Base-by-base conservation (phyloP, 2,329 filamentous ascomycete genomes). In the Hypoxylon sp. region DNA sequence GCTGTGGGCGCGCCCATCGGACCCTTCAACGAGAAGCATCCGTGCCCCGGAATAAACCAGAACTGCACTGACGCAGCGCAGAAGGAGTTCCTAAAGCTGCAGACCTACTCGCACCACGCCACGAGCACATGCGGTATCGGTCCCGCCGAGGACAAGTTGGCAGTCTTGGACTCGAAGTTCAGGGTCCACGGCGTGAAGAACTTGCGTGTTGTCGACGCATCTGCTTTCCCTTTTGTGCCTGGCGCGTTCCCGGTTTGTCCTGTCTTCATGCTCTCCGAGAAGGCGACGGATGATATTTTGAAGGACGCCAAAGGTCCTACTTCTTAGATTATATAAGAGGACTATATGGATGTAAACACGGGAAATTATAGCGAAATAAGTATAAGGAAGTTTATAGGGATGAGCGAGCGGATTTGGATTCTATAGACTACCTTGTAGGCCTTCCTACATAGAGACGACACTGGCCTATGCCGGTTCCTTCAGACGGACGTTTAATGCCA, bases 161-260 rank as follows among this genome's bases (percentile, higher is more conserved):
- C 84, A 3, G 85, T 88, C 2, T 71, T 88, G 48, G 84, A 89
- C 71, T 80, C 78, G 0, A 80, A 82, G 55, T 87, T 88, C 72
- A 78, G 81, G 32, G 86, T 89, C 2, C 78, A 82, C 24, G 85
- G 85, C 3, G 82, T 87, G 0, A 75, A 77, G 11, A 82, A 82
- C 0, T 74, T 89, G 46, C 79, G 87, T 33, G 86, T 87, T 7
- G 86, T 89, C 4, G 86, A 89, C 76, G 86, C 84, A 3, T 83
- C 80, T 36, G 79, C 82, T 1, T 88, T 85, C 65, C 84, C 85
- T 0, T 79, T 78, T 49, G 84, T 75, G 6, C 76, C 76, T 1
- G 86, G 85, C n/a, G 72, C 72, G 20, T 49, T 82, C 79, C 30
- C 87, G 45, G 78, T 80, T 0, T 72, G 83, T 4, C 80, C 85